These are phyloP conservation scores for Naganishia randhawae DNA, from an alignment of 768 basidiomycete species.

Conservation along the genomic window DNA sequence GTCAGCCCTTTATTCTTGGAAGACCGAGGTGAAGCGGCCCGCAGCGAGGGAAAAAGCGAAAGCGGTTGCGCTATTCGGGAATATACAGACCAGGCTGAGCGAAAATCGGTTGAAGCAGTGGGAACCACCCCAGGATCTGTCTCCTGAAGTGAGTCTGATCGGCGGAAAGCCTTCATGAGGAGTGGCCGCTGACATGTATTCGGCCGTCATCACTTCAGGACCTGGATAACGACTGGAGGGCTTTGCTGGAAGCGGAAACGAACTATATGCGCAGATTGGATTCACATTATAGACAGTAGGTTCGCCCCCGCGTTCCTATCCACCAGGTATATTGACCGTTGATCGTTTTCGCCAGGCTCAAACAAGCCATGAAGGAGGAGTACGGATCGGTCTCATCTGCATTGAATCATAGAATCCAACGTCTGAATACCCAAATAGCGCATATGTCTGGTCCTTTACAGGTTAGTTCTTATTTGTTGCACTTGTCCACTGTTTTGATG, in stretches of 20 bases:
- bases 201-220: conserved; percentile 55
- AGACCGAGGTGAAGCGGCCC: conserved; percentile 60
- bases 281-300: conserved; percentile 83
- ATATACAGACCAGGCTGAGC: conserved; percentile 86
- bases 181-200: neutral
- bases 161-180: too few species aligned
- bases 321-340: neutral
- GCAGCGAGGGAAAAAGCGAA: conserved; percentile 82
- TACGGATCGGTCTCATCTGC: conserved; percentile 46
- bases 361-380: conserved; percentile 45
- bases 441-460: conserved; percentile 39
- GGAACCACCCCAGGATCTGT: conserved; percentile 68
- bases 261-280: conserved; percentile 52
- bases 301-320: conserved; percentile 62
- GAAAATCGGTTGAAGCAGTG: conserved; percentile 86
- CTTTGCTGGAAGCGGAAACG: conserved; percentile 69
- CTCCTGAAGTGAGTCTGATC: conserved; percentile 56
- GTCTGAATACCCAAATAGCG: conserved; percentile 45
- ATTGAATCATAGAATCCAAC: conserved; percentile 39
- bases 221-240: conserved; percentile 56
- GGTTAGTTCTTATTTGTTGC: conserved; percentile 30
- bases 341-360: conserved; percentile 40
- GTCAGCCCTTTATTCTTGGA: conserved; percentile 4
- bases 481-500: neutral
- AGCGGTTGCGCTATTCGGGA: conserved; percentile 81